These are phyloP conservation scores for Boletus putidus DNA, from an alignment of 1,284 basidiomycete species.

Conservation along the genomic window DNA sequence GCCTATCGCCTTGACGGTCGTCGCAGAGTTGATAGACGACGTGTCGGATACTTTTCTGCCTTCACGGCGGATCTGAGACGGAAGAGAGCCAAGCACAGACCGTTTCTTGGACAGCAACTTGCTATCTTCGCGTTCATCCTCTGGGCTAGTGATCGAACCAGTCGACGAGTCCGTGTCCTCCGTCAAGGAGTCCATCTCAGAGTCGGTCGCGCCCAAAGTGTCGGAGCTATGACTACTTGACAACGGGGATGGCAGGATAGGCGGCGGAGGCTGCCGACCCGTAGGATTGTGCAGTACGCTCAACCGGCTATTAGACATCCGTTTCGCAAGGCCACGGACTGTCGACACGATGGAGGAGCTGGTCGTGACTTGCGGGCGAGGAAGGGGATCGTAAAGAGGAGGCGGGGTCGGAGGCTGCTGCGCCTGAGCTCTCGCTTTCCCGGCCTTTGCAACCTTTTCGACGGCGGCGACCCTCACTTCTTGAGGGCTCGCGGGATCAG, in stretches of 20 bases:
- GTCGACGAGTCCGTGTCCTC: conserved; percentile 66
- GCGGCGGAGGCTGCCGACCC: conserved; percentile 18
- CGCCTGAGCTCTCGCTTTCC: conserved; percentile 55
- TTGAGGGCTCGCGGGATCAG: conserved; percentile 33
- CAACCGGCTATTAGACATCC: conserved; percentile 47
- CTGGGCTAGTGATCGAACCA: conserved; percentile 52
- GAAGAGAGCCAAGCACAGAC: conserved; percentile 46
- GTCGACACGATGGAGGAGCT: conserved; percentile 42
- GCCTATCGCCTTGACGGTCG: conserved; percentile 41
- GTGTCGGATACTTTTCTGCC: conserved; percentile 56
- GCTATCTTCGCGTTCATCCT: conserved; percentile 50
- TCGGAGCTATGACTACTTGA: conserved; percentile 44
- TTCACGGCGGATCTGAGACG: conserved; percentile 47
- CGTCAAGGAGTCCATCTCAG: conserved; percentile 60
- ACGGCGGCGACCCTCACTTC: conserved; percentile 57
- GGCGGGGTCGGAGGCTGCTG: conserved; percentile 47
- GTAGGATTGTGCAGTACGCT: conserved; percentile 26
- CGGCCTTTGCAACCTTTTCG: conserved; percentile 56
- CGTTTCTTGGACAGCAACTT: conserved; percentile 36
- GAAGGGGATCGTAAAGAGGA: conserved; percentile 40
- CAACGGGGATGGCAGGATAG: conserved; percentile 39
- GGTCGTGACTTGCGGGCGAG: conserved; percentile 29
- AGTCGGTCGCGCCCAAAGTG: conserved; percentile 51
- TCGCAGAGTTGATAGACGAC: conserved; percentile 45
- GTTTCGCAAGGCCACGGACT: conserved; percentile 56